These are phyloP conservation scores for Rhynchospora pubera DNA, from an alignment of 176 grass and related monocot species.

Conservation along the genomic window DNA sequence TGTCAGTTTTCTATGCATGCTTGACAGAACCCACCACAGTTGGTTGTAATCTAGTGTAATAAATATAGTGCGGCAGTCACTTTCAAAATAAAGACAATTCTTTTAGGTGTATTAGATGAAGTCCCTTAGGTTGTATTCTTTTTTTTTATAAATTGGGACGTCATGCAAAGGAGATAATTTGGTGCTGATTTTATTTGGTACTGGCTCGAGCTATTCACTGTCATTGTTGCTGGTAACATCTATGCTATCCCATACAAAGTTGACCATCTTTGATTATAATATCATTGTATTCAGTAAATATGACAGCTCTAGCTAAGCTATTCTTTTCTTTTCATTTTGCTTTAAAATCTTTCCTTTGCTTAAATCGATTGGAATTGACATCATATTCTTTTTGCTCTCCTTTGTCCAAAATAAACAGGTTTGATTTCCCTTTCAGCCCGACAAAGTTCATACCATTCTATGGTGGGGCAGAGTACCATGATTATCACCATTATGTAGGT, in stretches of 20 bases:
- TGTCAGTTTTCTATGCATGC: not conserved
- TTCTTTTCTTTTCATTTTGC: not conserved
- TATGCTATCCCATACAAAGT: not conserved
- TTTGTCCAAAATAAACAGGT: slow-evolving; percentile 38
- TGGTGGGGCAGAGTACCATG: slow-evolving; percentile 92
- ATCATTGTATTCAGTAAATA: not conserved
- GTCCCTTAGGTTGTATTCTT: not conserved
- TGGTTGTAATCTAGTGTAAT: not conserved
- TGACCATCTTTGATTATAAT: not conserved
- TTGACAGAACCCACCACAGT: not conserved
- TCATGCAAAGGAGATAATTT: not conserved
- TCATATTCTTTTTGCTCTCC: not conserved
- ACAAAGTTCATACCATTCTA: slow-evolving; percentile 93
- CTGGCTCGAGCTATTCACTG: not conserved
- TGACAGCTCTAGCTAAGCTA: not conserved
- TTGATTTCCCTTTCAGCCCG: slow-evolving; percentile 78
- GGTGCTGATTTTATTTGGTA: not conserved
- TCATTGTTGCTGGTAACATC: not conserved
- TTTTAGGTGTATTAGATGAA: not conserved
- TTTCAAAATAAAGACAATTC: not conserved
- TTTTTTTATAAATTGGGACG: not conserved
- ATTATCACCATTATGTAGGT: slow-evolving; percentile 95
- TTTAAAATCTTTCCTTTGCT: not conserved
- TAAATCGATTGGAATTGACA: not conserved
- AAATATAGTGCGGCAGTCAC: not conserved